Base-by-base conservation (phyloP, 1,139 yeast genomes). In the Pichiaceae sp. region DNA sequence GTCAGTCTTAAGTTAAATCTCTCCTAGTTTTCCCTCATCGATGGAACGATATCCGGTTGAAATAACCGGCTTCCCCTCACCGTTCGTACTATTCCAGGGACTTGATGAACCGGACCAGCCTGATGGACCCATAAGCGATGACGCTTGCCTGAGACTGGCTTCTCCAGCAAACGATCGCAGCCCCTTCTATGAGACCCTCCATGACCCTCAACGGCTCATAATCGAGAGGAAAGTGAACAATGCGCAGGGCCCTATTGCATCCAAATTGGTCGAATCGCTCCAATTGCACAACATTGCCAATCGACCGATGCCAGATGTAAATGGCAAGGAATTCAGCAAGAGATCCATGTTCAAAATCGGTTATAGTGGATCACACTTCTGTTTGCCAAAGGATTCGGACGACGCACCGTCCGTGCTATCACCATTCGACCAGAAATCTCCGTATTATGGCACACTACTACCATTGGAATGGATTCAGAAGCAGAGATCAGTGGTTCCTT, bases 381-480 rank as follows among this genome's bases (percentile, higher is more conserved):
- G 25, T 12, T 14, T 20, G 21, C 24, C 12, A 3, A 29, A 14
- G 16, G 33, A 17, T 4, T 3, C 29, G 16, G 7, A 23, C 19
- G 41, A 12, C 14, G 7, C 4, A 31, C 48, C 0, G 6, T 52
- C 60, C 8, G 44, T 49, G 5, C 35, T 54, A 14, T 69, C 76
- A 1, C 76, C 77, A 1, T 53, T 60, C 34, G 62, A 62, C 36
- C 54, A 56, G 3, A 27, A 36, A 8, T 49, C 50, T 4, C 59
- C 70, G 1, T 48, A 62, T 36, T 62, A 57, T 37, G 71, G 73
- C 1, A 66, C 68, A 19, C 49, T 72, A 1, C 45, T 72, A 19
- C 58, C 69, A 0, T 44, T 48, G 1, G 57, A 64, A 19, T 75
- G 81, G 82, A 42, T 73, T 9, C 61, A 63, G 28, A 75, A 72